These are phyloP conservation scores for Fraxinus baroniana DNA, from an alignment of 305 asterid species.

Conservation along the genomic window DNA sequence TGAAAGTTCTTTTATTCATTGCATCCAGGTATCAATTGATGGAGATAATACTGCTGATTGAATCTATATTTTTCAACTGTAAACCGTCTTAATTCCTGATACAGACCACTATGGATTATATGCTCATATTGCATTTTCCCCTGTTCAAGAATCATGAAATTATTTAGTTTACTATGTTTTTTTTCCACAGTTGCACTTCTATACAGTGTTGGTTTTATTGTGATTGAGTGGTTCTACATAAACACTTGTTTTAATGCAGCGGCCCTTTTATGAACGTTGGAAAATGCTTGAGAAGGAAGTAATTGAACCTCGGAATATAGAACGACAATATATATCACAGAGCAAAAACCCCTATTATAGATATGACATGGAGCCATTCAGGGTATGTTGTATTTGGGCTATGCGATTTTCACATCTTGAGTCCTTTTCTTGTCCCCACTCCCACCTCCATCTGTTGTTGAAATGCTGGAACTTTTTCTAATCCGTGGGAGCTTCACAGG, in stretches of 20 bases:
- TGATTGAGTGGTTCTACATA: constrained; percentile 8
- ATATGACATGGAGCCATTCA: constrained; percentile 95
- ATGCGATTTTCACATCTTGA: constrained; percentile 29
- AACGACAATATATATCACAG: constrained; percentile 68
- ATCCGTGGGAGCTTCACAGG: constrained; percentile 49
- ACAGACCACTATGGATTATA: background rate
- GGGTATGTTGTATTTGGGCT: constrained; percentile 45
- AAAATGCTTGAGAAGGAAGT: constrained; percentile 93
- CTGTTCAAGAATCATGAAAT: background rate
- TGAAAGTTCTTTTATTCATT: background rate
- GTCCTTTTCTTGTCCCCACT: constrained; percentile 11
- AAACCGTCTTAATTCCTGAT: background rate
- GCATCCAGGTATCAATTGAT: background rate
- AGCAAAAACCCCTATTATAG: constrained; percentile 71
- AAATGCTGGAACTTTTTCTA: constrained; percentile 29
- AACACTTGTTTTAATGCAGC: constrained; percentile 46
- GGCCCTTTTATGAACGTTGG: constrained; percentile 94
- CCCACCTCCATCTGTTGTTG: background rate
- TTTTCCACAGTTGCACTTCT: background rate
- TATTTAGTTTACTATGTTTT: background rate
- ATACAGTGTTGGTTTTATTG: background rate
- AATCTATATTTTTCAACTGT: no score
- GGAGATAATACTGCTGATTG: background rate
- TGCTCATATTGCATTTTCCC: background rate
- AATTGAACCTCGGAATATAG: constrained; percentile 81